phyloP scores from a whole-genome alignment of 306 rosid species.

The Psophocarpus tetragonolobus region DNA sequence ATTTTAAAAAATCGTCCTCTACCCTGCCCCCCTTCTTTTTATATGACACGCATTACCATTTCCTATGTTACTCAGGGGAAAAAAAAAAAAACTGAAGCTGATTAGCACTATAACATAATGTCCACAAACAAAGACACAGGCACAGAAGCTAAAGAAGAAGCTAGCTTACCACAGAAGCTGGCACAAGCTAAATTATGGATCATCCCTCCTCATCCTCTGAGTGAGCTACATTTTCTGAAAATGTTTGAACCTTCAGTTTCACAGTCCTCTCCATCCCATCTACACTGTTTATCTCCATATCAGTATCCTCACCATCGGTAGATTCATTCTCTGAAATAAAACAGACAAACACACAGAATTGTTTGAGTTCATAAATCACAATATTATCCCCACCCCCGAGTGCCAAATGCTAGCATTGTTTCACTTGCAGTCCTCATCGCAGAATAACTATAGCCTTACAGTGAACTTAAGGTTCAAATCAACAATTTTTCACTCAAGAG shows the following conservation, averaged over 20 bases:
- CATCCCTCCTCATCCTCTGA: constrained; percentile 65
- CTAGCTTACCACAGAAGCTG: constrained; percentile 53
- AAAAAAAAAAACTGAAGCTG: not conserved
- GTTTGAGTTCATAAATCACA: not conserved
- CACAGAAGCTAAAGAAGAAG: constrained; percentile 33
- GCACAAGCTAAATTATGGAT: constrained; percentile 31
- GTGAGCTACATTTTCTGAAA: constrained; percentile 33
- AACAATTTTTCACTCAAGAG: not conserved
- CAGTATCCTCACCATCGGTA: constrained; percentile 25
- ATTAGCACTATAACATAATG: not conserved
- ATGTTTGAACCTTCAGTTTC: constrained; percentile 49
- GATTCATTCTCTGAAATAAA: constrained; percentile 30
- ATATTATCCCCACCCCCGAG: not conserved
- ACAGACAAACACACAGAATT: constrained; percentile 13
- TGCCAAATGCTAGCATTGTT: not conserved
- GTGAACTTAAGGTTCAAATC: not conserved
- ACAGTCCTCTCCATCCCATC: constrained; percentile 53
- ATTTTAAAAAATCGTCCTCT: not conserved
- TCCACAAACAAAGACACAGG: constrained; percentile 16
- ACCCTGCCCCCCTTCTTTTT: not conserved
- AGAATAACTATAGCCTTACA: not conserved
- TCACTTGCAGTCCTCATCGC: not conserved
- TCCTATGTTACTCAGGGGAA: not conserved
- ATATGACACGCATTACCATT: not conserved
- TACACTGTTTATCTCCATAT: constrained; percentile 40